Base-by-base conservation (phyloP, 1,139 yeast genomes). In the Diutina neorugosa region DNA sequence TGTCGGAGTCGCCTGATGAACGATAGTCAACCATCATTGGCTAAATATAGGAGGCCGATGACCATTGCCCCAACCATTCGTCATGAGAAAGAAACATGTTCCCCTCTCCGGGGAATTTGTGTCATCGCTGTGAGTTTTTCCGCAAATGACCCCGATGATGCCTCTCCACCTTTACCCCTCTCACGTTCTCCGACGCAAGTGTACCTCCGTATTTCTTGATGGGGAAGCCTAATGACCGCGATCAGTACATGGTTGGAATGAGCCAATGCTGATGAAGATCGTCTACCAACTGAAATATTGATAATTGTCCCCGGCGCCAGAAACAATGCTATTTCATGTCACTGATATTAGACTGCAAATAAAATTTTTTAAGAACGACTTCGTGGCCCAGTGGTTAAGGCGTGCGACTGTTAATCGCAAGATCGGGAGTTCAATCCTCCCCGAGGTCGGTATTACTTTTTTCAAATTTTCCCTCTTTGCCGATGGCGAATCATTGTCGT, bases 351-450 rank as follows among this genome's bases (percentile, higher is more conserved):
- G 2, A 31, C n/a, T 3, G 37, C n/a, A 8, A 31, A 31, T 31
- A 11, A 31, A 31, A 31, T 2, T 2, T 31, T 31, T 23, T 21
- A 14, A 43, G 6, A 18, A 19, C 12, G 46, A 43, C 46, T 43
- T 43, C 46, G 46, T 43, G 46, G 46, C 46, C 46, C 20, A 43
- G 46, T 43, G 46, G 46, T 43, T 43, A 43, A 43, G 46, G 46
- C 46, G 46, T 43, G 46, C 46, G 46, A 43, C 46, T 43, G 46
- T 43, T 43, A 43, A 43, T 43, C 46, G 46, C 46, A 43, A 43
- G 46, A 43, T 43, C 46, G 46, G 21, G 46, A 43, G 46, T 43
- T 43, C 46, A 21, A 43, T 43, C 46, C 46, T 43, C 46, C 21
- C 46, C 46, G 46, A 43, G 46, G 46, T 43, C 46, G 46, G 23